A percentile compares a stretch with the other conserved stretches of the same genome.
phyloP scores from a whole-genome alignment of 345 rosid species.

The Barbarea vulgaris region DNA sequence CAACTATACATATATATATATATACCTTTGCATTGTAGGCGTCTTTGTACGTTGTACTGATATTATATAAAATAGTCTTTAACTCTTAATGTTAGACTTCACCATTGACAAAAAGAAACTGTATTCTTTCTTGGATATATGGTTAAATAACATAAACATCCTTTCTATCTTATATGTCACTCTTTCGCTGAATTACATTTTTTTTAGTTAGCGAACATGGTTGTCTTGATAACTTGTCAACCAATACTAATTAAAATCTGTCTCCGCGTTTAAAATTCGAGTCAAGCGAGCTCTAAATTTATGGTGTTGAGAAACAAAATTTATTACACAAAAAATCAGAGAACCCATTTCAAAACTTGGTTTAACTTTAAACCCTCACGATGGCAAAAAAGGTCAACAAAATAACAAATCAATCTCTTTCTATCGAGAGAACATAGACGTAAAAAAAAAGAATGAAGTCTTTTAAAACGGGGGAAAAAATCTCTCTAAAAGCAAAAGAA shows the following conservation, averaged over 20 bases:
- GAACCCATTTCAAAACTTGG: conserved; percentile 29
- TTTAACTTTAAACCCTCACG: conserved; percentile 18
- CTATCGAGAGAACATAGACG: not conserved
- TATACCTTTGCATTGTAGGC: conserved; percentile 23
- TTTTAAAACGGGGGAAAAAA: conserved; percentile 25
- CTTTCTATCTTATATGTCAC: no score
- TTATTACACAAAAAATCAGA: conserved; percentile 23
- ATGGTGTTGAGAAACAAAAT: not conserved
- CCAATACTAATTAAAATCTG: not conserved
- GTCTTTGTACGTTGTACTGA: conserved; percentile 10
- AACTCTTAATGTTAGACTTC: not conserved
- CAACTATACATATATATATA: conserved; percentile 32
- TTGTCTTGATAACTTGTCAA: not conserved
- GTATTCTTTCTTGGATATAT: not conserved
- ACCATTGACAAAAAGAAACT: not conserved
- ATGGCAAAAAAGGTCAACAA: conserved; percentile 25
- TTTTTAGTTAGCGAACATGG: not conserved
- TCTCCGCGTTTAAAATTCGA: not conserved
- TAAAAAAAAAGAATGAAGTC: conserved; percentile 20
- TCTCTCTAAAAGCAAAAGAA: conserved; percentile 36
- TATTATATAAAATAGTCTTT: not conserved
- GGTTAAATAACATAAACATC: not conserved
- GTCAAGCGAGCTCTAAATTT: not conserved
- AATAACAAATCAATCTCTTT: conserved; percentile 24
- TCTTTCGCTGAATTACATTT: not conserved